phyloP scores from a whole-genome alignment of 2,329 filamentous ascomycete genomes.

The Alternaria sp. region DNA sequence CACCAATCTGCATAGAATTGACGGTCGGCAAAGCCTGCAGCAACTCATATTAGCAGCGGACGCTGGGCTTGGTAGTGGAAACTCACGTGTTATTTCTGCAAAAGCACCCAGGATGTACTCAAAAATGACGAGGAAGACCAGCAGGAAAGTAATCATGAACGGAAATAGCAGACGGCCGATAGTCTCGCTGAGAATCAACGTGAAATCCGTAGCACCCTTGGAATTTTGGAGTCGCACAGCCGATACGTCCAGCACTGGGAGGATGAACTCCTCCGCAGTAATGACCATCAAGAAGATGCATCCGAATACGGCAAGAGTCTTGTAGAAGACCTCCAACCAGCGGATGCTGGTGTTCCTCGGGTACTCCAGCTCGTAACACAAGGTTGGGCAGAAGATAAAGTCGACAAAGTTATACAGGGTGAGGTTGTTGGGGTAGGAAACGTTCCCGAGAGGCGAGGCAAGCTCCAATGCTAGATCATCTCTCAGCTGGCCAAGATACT shows the following conservation, averaged over 20 bases:
- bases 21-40: constrained; percentile 3
- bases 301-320: constrained; percentile 88
- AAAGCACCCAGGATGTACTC: constrained; percentile 95
- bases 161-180: constrained; percentile 93
- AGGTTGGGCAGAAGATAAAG: constrained; percentile 88
- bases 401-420: constrained; percentile 83
- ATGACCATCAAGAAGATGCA: constrained; percentile 95
- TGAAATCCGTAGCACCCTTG: constrained; percentile 66
- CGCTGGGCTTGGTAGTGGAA: background rate
- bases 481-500: constrained; percentile 69
- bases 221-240: constrained; percentile 59
- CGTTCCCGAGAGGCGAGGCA: constrained; percentile 85
- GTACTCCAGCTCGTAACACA: constrained; percentile 98
- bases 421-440: constrained; percentile 90
- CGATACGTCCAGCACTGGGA: constrained; percentile 83
- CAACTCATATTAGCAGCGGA: background rate
- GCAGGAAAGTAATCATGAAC: constrained; percentile 93
- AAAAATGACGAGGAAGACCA: constrained; percentile 98
- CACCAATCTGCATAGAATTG: constrained; percentile 62
- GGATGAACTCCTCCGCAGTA: constrained; percentile 92
- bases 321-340: constrained; percentile 82
- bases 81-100: constrained; percentile 79
- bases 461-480: constrained; percentile 90
- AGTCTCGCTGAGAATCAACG: constrained; percentile 84
- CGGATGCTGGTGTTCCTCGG: constrained; percentile 77